A percentile compares a stretch with the other conserved stretches of the same genome.
These are phyloP conservation scores for Exsudoporus frostii DNA, from an alignment of 768 basidiomycete species.

Conservation along the genomic window DNA sequence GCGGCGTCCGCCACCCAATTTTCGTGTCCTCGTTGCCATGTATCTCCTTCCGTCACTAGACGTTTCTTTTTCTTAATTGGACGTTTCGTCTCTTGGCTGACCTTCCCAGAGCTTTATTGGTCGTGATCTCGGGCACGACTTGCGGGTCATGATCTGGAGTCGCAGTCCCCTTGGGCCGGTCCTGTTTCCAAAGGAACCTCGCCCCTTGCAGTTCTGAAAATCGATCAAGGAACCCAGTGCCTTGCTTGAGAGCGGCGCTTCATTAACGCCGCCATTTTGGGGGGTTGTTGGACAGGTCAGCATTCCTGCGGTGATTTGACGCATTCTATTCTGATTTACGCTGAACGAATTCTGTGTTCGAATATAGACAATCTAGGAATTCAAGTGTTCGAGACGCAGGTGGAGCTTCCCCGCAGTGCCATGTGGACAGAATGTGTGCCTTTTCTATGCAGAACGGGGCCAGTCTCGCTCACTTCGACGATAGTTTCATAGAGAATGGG, in stretches of 20 bases:
- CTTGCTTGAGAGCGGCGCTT: slow-evolving; percentile 18
- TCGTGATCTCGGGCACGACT: slow-evolving; percentile 15
- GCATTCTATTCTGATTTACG: slow-evolving; percentile 25
- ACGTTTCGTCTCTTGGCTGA: slow-evolving; percentile 10
- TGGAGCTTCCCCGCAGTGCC: slow-evolving; percentile 14
- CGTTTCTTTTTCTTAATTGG: slow-evolving; percentile 23
- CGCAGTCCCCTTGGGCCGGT: slow-evolving; percentile 9
- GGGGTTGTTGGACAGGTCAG: slow-evolving; percentile 13
- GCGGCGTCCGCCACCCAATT: slow-evolving; percentile 25
- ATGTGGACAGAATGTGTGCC: slow-evolving; percentile 16
- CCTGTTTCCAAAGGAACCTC: slow-evolving; percentile 27
- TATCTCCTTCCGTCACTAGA: slow-evolving; percentile 18
- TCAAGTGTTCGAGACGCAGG: neutral
- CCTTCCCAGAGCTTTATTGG: slow-evolving; percentile 17
- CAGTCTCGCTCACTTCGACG: slow-evolving; percentile 20
- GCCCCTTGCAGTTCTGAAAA: slow-evolving; percentile 17
- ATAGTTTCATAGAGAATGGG: slow-evolving; percentile 14
- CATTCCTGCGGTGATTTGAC: slow-evolving; percentile 30
- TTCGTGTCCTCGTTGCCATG: slow-evolving; percentile 22
- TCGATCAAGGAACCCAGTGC: slow-evolving; percentile 30
- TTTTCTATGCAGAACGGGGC: slow-evolving; percentile 11
- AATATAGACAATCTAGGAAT: slow-evolving; percentile 22
- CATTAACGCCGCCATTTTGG: slow-evolving; percentile 11
- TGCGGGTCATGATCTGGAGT: slow-evolving; percentile 27
- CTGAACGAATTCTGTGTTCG: slow-evolving; percentile 9